Evolutionary conservation across 2,329 filamentous ascomycete genomes (phyloP).

Genomic region (Dothidotthia symphoricarpi): DNA sequence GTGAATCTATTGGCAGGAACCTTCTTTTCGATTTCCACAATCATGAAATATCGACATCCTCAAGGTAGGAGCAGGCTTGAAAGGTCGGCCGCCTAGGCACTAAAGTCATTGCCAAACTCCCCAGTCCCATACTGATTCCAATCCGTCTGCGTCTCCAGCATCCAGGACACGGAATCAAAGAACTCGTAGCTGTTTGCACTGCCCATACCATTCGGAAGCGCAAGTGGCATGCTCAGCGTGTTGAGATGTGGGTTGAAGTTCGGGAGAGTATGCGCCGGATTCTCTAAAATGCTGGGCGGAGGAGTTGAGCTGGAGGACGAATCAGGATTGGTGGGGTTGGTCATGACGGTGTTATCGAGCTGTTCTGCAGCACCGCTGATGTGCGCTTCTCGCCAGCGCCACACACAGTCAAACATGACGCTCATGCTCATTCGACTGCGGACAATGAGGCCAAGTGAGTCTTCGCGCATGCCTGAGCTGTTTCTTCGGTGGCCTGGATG

Average conservation of each 20-base stretch:
- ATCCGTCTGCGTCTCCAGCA: conserved; percentile 69
- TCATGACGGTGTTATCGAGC: conserved; percentile 66
- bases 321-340: conserved; percentile 84
- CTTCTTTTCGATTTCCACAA: too few species aligned
- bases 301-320: conserved; percentile 62
- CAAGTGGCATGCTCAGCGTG: conserved; percentile 52
- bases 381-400: conserved; percentile 75
- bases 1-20: too few species aligned
- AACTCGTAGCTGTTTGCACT: conserved; percentile 59
- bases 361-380: conserved; percentile 48
- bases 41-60: too few species aligned
- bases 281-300: conserved; percentile 40
- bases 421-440: conserved; percentile 82
- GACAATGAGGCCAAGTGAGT: conserved; percentile 76
- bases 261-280: conserved; percentile 34
- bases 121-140: conserved; percentile 33
- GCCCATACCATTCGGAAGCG: conserved; percentile 56
- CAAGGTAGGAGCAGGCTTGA: too few species aligned
- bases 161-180: conserved; percentile 91
- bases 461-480: conserved; percentile 53
- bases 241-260: conserved; percentile 41
- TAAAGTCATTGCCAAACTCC: conserved; percentile 34
- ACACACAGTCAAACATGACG: conserved; percentile 79
- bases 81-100: conserved; percentile 21
- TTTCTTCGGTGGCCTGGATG: conserved; percentile 25